Evolutionary conservation across 1,284 basidiomycete genomes (phyloP).

Genomic region (Ustilago esculenta): DNA sequence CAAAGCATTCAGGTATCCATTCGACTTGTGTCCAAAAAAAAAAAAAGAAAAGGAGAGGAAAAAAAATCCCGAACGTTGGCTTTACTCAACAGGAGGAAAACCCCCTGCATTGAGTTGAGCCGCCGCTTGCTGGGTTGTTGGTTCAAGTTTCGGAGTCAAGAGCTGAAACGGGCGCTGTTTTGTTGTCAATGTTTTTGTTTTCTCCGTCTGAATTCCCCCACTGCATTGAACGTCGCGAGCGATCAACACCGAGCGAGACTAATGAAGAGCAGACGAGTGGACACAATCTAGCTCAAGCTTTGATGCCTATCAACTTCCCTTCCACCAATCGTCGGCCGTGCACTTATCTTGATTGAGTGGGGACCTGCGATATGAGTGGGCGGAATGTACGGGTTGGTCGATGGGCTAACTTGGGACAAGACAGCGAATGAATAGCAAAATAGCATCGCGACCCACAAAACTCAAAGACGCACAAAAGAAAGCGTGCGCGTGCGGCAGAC

Average conservation of each 20-base stretch:
- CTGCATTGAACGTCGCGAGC: not conserved
- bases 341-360: slow-evolving; percentile 23
- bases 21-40: too few species aligned
- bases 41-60: too few species aligned
- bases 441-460: too few species aligned
- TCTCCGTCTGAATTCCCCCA: too few species aligned
- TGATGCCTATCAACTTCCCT: not conserved
- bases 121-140: not conserved
- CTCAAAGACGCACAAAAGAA: too few species aligned
- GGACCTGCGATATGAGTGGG: not conserved
- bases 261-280: not conserved
- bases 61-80: too few species aligned
- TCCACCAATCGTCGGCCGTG: slow-evolving; percentile 14
- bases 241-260: slow-evolving; percentile 3
- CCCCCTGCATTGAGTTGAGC: not conserved
- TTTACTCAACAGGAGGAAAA: slow-evolving; percentile 3
- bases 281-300: slow-evolving; percentile 9
- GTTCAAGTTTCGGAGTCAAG: too few species aligned
- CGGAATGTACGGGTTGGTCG: not conserved
- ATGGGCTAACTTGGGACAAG: too few species aligned
- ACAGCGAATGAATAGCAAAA: too few species aligned
- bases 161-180: not conserved
- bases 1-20: slow-evolving; percentile 2
- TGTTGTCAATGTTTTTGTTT: too few species aligned
- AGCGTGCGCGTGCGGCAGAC: too few species aligned